A percentile compares a stretch with the other conserved stretches of the same genome.
Conservation (phyloP, 441 rosid species). For the Kokia cookei region DNA sequence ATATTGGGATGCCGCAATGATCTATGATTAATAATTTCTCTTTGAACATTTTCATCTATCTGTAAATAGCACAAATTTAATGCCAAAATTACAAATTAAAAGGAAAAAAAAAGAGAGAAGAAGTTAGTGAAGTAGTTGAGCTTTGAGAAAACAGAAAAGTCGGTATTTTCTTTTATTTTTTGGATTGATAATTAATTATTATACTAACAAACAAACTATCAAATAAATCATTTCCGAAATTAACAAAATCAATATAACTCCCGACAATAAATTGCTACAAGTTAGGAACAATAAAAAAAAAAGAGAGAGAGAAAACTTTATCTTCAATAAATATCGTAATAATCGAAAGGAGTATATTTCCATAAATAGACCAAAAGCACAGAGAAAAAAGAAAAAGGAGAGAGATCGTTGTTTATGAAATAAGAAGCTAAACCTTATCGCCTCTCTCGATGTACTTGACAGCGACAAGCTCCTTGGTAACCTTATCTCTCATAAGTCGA, state of each 20-base stretch:
- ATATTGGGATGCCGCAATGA: conserved; percentile 61
- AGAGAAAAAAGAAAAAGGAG: background rate
- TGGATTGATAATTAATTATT: background rate
- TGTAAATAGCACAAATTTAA: conserved; percentile 18
- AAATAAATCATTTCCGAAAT: background rate
- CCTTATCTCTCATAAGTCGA: conserved; percentile 54
- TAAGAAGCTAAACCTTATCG: conserved; percentile 38
- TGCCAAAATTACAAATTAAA: background rate
- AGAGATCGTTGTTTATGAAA: background rate
- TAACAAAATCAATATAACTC: background rate
- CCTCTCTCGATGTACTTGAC: conserved; percentile 75
- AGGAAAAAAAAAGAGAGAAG: no score
- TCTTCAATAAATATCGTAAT: background rate
- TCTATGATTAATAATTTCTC: conserved; percentile 69
- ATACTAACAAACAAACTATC: background rate
- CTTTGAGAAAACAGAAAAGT: background rate
- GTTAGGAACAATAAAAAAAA: no score
- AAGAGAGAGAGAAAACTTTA: no score
- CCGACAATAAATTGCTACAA: no score
- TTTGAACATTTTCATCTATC: conserved; percentile 69
- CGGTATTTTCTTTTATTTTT: background rate
- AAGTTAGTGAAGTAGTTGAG: background rate
- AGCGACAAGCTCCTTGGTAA: conserved; percentile 60
- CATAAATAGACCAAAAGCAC: background rate
- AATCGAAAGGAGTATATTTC: background rate